Evolutionary conservation across 306 rosid genomes (phyloP), one percentile per base, ranked within the genome.

Genomic region (Argentina anserina): DNA sequence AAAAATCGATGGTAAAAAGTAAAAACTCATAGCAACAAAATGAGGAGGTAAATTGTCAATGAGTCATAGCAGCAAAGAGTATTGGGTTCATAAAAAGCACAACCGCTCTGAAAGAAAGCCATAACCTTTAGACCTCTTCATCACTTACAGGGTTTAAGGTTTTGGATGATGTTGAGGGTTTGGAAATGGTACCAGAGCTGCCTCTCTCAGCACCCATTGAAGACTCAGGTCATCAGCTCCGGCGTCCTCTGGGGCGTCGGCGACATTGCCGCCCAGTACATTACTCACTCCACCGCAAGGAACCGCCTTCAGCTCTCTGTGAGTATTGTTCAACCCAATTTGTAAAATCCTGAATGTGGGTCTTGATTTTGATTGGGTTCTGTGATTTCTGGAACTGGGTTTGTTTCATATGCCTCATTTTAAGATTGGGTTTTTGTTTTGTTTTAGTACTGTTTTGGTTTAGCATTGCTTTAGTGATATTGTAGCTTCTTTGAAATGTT

Each of bases 171-270:
- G 65, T 12, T 87, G 79, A 82, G 66, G 82, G 55, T 81, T 23
- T 92, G 97, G 97, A 87, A 86, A 3, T 89, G 97, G 97, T 92
- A 92, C 76, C 90, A 85, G 74, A 83, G 76, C 36, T 81, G 89
- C 29, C 92, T 92, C 7, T 65, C 93, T 12, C 49, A 83, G 56
- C 90, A 89, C 62, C 97, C 97, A 2, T 84, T 92, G 36, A 86
- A 86, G 84, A 89, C 97, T 63, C 96, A 92, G 61, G 86, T 84
- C 74, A 78, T 82, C 55, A 92, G 90, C 80, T 92, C 97, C 25
- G 84, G 85, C 45, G 33, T 82, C 26, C 87, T 92, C 11, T 92
- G 97, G 97, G 97, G 86, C 25, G 72, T 77, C 17, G 96, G 97
- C 33, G 96, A 92, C 73, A 73, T 86, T 60, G 65, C 92, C 42